Evolutionary conservation across 1,284 basidiomycete species (phyloP).

Genomic region (Mycosarcoma maydis): DNA sequence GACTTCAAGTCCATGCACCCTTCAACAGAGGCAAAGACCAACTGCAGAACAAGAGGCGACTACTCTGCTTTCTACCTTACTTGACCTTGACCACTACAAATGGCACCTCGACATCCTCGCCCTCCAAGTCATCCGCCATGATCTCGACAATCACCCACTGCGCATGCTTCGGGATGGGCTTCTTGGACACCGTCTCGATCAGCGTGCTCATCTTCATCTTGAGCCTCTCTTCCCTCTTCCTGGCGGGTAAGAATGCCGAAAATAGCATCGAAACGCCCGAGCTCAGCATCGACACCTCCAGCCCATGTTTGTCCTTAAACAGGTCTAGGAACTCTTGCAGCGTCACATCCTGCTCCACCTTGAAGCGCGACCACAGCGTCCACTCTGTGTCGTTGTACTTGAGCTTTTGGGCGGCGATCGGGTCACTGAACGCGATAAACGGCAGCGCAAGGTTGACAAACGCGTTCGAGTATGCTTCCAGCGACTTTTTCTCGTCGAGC

Average conservation of each 20-base stretch:
- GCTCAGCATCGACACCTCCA: conserved; percentile 94
- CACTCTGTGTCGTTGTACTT: conserved; percentile 77
- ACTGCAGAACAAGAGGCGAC: not conserved
- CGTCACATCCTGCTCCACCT: conserved; percentile 88
- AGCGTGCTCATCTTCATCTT: conserved; percentile 79
- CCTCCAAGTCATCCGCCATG: conserved; percentile 89
- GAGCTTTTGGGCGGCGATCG: conserved; percentile 78
- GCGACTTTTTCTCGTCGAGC: conserved; percentile 90
- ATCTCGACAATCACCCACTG: conserved; percentile 90
- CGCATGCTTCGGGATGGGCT: conserved; percentile 64
- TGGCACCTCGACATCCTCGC: conserved; percentile 73
- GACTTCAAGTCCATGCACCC: too few relatives aligned
- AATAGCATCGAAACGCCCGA: conserved; percentile 98
- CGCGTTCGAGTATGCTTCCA: conserved; percentile 93
- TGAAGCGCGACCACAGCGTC: conserved; percentile 96
- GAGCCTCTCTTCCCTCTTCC: conserved; percentile 64
- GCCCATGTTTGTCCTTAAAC: conserved; percentile 85
- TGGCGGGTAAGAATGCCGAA: conserved; percentile 71
- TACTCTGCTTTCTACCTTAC: conserved; percentile 4
- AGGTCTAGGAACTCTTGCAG: conserved; percentile 84
- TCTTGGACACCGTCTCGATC: conserved; percentile 83
- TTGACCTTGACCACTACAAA: conserved; percentile 61
- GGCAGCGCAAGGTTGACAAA: conserved; percentile 98
- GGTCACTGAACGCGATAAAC: conserved; percentile 99
- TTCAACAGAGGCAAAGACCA: not conserved